Evolutionary conservation across 2,329 filamentous ascomycete species (phyloP).

Genomic region (Fusarium bactridioides): DNA sequence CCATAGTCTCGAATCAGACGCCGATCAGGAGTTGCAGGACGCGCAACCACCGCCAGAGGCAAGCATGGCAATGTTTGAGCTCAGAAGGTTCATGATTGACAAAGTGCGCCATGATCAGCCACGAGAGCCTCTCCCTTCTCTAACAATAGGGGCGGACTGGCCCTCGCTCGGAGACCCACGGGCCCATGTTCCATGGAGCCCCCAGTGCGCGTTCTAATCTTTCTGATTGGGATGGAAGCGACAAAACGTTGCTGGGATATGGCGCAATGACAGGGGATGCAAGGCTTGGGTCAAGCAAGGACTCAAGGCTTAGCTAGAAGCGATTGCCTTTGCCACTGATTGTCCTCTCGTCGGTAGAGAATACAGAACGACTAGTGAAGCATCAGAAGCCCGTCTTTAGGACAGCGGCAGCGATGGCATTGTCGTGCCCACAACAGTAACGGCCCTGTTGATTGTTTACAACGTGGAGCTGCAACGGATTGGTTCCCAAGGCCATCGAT

Average conservation of each 20-base stretch:
- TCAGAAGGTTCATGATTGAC: conserved; percentile 13
- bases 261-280: conserved; percentile 39
- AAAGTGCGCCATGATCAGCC: conserved; percentile 13
- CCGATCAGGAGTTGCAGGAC: conserved; percentile 39
- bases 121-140: conserved; percentile 31
- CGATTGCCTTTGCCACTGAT: conserved; percentile 22
- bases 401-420: conserved; percentile 8
- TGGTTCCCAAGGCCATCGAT: conserved; percentile 6
- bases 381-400: neutral
- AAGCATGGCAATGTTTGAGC: conserved; percentile 17
- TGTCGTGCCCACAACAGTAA: neutral
- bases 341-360: conserved; percentile 1
- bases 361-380: conserved; percentile 12
- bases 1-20: conserved; percentile 13
- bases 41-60: conserved; percentile 32
- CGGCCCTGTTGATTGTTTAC: conserved; percentile 19
- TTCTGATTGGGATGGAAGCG: conserved; percentile 31
- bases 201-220: conserved; percentile 15
- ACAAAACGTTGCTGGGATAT: conserved; percentile 31
- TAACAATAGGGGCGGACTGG: conserved; percentile 34
- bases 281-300: conserved; percentile 36
- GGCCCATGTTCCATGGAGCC: conserved; percentile 18
- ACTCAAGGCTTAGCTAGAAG: conserved; percentile 17
- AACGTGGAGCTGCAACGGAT: conserved; percentile 7
- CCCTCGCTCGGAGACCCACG: conserved; percentile 32